Conservation (phyloP, 352 stramenopile genomes). For the Globisporangium paddicum region DNA sequence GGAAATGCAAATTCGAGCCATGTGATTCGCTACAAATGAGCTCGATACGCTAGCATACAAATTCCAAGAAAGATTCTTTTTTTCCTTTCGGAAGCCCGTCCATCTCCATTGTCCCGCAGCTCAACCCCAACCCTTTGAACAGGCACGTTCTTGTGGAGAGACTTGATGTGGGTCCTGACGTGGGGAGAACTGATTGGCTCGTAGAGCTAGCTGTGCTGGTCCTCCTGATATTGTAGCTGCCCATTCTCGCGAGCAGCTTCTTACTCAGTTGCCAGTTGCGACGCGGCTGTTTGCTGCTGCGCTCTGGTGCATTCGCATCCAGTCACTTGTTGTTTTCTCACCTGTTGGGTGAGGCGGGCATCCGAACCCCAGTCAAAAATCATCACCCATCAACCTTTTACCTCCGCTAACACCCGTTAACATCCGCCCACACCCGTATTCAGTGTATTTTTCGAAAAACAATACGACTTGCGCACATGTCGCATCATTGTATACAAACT, state of each 20-base stretch:
- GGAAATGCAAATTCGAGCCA: not conserved
- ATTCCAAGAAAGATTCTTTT: not conserved
- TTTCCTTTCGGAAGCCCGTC: not conserved
- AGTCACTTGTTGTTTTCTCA: no score
- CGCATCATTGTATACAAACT: not conserved
- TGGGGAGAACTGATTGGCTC: no score
- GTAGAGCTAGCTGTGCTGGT: no score
- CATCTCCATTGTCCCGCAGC: not conserved
- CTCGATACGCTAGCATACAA: not conserved
- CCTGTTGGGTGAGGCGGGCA: not conserved
- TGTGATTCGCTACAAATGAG: not conserved
- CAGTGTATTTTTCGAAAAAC: not conserved
- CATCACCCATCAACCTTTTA: conserved; percentile 3
- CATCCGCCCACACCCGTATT: not conserved
- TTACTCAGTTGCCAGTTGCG: no score
- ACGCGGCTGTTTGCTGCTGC: no score
- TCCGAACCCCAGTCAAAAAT: not conserved
- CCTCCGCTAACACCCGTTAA: not conserved
- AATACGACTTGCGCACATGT: not conserved
- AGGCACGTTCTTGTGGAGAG: no score
- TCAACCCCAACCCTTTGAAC: no score
- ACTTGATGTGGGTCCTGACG: no score
- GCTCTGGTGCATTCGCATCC: no score
- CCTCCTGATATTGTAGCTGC: no score
- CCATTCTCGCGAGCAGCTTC: no score